Evolutionary conservation across 306 rosid genomes (phyloP).

Genomic region (Notholithocarpus densiflorus): DNA sequence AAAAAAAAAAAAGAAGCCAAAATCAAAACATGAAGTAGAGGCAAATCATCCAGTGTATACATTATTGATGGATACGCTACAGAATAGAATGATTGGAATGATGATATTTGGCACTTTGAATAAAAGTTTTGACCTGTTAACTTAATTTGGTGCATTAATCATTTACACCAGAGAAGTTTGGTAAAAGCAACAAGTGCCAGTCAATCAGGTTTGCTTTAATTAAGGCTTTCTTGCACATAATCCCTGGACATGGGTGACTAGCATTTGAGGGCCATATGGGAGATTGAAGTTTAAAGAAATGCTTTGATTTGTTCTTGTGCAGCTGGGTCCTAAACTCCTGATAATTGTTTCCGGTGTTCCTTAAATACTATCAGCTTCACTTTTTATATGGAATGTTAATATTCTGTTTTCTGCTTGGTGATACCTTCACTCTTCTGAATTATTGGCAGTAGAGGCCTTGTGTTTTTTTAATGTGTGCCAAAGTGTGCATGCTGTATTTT

Average conservation of each 20-base stretch:
- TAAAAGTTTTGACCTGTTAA: not conserved
- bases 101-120: not conserved
- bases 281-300: not conserved
- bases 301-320: not conserved
- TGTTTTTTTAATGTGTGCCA: not conserved
- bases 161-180: not conserved
- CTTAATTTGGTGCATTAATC: not conserved
- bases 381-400: not conserved
- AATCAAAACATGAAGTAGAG: not conserved
- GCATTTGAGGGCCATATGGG: not conserved
- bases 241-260: not conserved
- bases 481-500: not conserved
- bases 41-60: not conserved
- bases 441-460: not conserved
- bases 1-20: not conserved
- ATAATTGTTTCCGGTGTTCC: not conserved
- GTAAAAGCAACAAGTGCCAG: not conserved
- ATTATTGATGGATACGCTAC: not conserved
- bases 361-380: not conserved
- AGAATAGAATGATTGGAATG: not conserved
- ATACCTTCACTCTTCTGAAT: not conserved
- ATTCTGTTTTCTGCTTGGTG: not conserved
- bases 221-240: not conserved
- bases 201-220: not conserved
- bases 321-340: not conserved